Evolutionary conservation across 2,329 filamentous ascomycete genomes (phyloP), one percentile per base, ranked within the genome.

Genomic region (Raffaelea albimanens): DNA sequence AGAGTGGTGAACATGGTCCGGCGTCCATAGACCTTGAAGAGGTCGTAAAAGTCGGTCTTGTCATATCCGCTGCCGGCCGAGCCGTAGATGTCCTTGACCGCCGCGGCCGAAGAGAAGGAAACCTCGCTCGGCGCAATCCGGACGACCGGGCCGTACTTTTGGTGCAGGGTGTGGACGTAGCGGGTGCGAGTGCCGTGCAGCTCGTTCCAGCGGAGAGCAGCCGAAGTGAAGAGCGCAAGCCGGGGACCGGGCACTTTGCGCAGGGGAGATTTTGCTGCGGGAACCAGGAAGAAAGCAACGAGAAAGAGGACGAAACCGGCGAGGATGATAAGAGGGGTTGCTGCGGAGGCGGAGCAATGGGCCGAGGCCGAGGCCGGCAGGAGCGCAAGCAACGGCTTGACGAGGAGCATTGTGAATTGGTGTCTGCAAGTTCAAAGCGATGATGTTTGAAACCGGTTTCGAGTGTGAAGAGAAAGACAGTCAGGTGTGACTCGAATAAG

Each of bases 11-110:
- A 81, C 76, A 81, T 80, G 46, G 75, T 80, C 52, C 75, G 73
- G 50, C 70, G 69, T 11, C 71, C 74, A 53, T 76, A 82, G 3
- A 80, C 67, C 48, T 58, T 72, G 52, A 83, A 83, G 18, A 83
- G 59, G 51, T 78, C 64, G 56, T 83, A 83, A 54, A 82, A 82
- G 48, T 77, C 73, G 0, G 77, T 80, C 64, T 82, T 83, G 57
- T 83, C 76, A 57, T 77, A 83, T 21, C 78, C 79, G 56, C 76
- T 81, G 4, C 78, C 78, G 0, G 73, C 72, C 0, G 74, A 75
- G 53, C 72, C 71, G 60, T 83, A 84, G 41, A 82, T 82, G 61
- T 81, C 75, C 57, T 77, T 82, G 45, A 82, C 61, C 0, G 74
- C 79, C 9, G 69, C 65, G 9, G 67, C 61, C 2, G 75, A 78